A percentile compares a stretch with the other conserved stretches of the same genome.
phyloP scores from a whole-genome alignment of 352 stramenopile genomes.

The Salisapilia sapeloensis region DNA sequence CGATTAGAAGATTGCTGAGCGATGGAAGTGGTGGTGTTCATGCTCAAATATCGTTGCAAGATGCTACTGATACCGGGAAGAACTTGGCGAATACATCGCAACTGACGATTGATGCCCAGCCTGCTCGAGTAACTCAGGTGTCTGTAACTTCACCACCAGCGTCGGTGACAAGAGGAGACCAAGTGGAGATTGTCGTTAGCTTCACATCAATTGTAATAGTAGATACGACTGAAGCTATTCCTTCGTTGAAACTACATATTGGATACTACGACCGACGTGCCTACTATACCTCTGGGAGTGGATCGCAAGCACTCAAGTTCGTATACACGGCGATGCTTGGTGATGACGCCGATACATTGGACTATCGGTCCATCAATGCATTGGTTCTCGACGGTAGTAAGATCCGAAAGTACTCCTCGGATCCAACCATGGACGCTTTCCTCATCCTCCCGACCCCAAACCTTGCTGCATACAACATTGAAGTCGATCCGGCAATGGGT shows the following conservation, averaged over 20 bases:
- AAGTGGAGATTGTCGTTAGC: slow-evolving; percentile 38
- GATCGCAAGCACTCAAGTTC: slow-evolving; percentile 33
- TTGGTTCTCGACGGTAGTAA: slow-evolving; percentile 40
- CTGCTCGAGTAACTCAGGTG: slow-evolving; percentile 24
- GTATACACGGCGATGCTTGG: slow-evolving; percentile 43
- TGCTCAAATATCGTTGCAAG: slow-evolving; percentile 19
- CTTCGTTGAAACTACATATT: slow-evolving; percentile 32
- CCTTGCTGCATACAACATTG: slow-evolving; percentile 18
- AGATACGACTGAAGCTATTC: slow-evolving; percentile 24
- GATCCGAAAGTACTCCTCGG: slow-evolving; percentile 32
- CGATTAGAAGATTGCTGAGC: slow-evolving; percentile 25
- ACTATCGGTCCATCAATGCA: slow-evolving; percentile 28
- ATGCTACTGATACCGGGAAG: slow-evolving; percentile 14
- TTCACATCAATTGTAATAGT: slow-evolving; percentile 44
- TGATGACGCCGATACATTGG: slow-evolving; percentile 26
- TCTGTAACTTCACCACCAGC: slow-evolving; percentile 12
- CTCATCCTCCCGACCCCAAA: slow-evolving; percentile 25
- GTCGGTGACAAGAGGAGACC: slow-evolving; percentile 20
- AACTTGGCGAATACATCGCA: slow-evolving; percentile 25
- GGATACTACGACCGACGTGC: slow-evolving; percentile 48
- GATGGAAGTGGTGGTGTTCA: slow-evolving; percentile 5
- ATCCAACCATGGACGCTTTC: slow-evolving; percentile 30
- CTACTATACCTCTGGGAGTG: slow-evolving; percentile 31
- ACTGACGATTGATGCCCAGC: slow-evolving; percentile 28
- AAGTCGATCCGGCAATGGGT: slow-evolving; percentile 23